Evolutionary conservation across 495 filamentous ascomycete species (phyloP).

Genomic region (Aspergillus asperescens): DNA sequence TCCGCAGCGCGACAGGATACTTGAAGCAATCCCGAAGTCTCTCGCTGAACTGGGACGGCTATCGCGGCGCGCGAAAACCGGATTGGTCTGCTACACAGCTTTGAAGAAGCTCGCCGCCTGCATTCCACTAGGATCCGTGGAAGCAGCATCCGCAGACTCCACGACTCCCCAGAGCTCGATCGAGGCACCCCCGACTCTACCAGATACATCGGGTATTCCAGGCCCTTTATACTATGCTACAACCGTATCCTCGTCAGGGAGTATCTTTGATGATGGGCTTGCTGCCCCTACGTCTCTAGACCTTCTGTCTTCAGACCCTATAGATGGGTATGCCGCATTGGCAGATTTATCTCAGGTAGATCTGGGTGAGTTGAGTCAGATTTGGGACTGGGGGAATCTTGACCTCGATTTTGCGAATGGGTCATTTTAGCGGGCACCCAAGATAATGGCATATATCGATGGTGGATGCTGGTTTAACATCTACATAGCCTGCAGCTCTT

Average conservation of each 20-base stretch:
- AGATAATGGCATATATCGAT: too few relatives aligned
- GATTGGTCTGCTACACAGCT: constrained; percentile 22
- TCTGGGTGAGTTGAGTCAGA: constrained; percentile 23
- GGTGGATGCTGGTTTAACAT: too few relatives aligned
- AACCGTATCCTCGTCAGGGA: neutral
- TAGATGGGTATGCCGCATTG: neutral
- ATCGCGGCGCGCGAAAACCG: constrained; percentile 28
- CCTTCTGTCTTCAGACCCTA: constrained; percentile 2
- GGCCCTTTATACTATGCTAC: neutral
- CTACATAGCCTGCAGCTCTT: too few relatives aligned
- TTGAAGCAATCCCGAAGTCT: constrained; percentile 34
- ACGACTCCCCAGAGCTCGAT: constrained; percentile 2
- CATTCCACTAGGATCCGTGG: constrained; percentile 8
- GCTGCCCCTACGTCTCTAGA: constrained; percentile 9
- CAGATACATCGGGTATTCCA: neutral
- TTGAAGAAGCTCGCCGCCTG: constrained; percentile 19
- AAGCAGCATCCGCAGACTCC: neutral
- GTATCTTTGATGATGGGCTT: neutral
- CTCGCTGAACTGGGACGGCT: constrained; percentile 36
- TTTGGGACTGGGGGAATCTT: constrained; percentile 30
- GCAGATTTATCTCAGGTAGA: constrained; percentile 21
- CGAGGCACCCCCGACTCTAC: constrained; percentile 1
- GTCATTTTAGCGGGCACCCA: too few relatives aligned
- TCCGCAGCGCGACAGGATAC: constrained; percentile 36
- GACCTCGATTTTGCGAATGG: neutral